Base-by-base conservation (phyloP, 768 basidiomycete species). In the Suillus cothurnatus region DNA sequence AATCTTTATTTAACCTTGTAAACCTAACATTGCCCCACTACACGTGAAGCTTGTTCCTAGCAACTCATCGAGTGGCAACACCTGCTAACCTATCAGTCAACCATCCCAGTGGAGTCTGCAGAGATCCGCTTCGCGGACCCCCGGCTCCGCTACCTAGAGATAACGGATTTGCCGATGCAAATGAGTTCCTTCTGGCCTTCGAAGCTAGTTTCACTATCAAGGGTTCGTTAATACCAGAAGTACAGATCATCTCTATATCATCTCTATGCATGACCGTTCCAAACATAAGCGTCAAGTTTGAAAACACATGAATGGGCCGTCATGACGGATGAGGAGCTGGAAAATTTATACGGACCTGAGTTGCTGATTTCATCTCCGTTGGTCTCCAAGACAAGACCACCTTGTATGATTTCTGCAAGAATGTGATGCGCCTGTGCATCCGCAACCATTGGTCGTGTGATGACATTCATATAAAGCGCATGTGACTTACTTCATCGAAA, bases 341-440 rank as follows among this genome's bases (percentile, higher is more conserved):
- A 31, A 41, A 72, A 53, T 14, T 11, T 7, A 50, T 53, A 75
- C 88, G 61, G 69, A 93, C 93, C 86, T 67, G 88, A 84, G 67
- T 71, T 78, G 69, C 88, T 88, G 63, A 95, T 95, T 73, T 93
- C 92, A 62, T 93, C 92, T 31, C 94, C 88, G 76, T 93, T 94
- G 15, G 97, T 99, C 77, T 99, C 97, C 50, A 99, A 82, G 11
- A 99, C 97, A 43, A 99, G 83, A 6, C 97, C 97, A 19, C 95
- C 97, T 79, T 98, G 96, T 31, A 99, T 93, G 61, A 99, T 89
- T 78, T 99, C 97, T n/a, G 91, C 84, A 55, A 99, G 85, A 61
- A 98, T 94, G 69, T 97, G 92, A 72, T 99, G 96, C 4, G 92
- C 96, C 95, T 97, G 71, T 3, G 17, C 62, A 31, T 49, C n/a